Evolutionary conservation across 495 filamentous ascomycete genomes (phyloP).

Genomic region (Penicillium canariense): DNA sequence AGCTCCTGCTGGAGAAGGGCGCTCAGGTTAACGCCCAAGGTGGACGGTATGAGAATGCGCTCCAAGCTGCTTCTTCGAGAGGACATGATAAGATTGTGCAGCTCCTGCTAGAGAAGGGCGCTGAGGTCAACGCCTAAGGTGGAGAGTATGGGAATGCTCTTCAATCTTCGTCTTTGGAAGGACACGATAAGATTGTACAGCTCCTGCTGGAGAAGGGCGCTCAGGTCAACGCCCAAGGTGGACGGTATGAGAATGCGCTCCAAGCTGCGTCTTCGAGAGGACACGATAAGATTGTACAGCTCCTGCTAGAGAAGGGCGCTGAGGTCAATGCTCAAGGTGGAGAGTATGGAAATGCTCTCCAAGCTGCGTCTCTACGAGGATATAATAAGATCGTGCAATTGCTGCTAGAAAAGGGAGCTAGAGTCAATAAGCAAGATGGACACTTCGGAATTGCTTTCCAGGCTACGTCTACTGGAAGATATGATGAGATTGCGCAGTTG

Average conservation of each 20-base stretch:
- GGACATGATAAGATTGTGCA: slow-evolving; percentile 1
- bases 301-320: not conserved
- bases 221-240: not conserved
- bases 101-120: not conserved
- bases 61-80: not conserved
- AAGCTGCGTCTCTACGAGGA: slow-evolving; percentile 7
- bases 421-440: not conserved
- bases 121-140: slow-evolving; percentile 3
- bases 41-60: not conserved
- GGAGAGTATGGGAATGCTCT: not conserved
- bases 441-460: not conserved
- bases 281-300: slow-evolving; percentile 4
- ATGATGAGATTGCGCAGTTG: not conserved
- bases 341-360: slow-evolving; percentile 19
- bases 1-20: not conserved
- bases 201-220: not conserved
- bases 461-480: not conserved
- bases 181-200: not conserved
- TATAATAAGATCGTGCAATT: not conserved
- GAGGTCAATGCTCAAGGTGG: not conserved
- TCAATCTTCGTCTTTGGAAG: not conserved
- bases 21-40: not conserved
- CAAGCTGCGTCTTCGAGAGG: slow-evolving; percentile 1
- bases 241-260: not conserved
- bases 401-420: not conserved